Evolutionary conservation across 2,329 filamentous ascomycete genomes (phyloP), one percentile per base, ranked within the genome.

Genomic region (Fusarium metavorans): DNA sequence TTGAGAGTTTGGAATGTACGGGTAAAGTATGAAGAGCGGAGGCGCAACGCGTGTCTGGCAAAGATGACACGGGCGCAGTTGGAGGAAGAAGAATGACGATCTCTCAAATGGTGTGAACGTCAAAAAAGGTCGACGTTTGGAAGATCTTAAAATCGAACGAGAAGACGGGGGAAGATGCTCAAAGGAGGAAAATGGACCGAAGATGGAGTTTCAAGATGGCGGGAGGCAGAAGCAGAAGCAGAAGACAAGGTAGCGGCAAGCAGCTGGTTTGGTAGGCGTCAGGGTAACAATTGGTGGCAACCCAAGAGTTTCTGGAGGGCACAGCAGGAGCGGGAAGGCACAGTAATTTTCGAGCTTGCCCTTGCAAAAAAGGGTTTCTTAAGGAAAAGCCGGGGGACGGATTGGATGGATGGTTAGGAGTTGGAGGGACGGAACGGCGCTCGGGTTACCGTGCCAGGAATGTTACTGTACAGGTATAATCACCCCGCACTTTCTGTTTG

Each of bases 361-460:
- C 74, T 77, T 65, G 77, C 59, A 66, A 70, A 62, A 63, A 67
- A 68, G 48, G 48, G 18, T 52, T 52, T 43, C 20, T 14, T 72
- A 74, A 67, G 67, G 6, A 48, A 66, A 65, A 68, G 67, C 76
- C 43, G 30, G 64, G 66, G 74, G 64, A 72, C 61, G 64, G 77
- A 72, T 76, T 67, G 68, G 77, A 72, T 76, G 73, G 76, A 61
- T 65, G 64, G 58, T 62, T 63, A 41, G 60, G 66, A 76, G 66
- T 77, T 79, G 77, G 77, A 79, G 77, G 77, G 77, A 79, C 77
- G 77, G 77, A 74, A 78, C 73, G 71, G 77, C 50, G 25, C 68
- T 72, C 71, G 74, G 77, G 77, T 77, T 78, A 77, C 74, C 71
- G 64, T 69, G 63, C 66, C 61, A 71, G 64, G 54, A 74, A 71